phyloP scores from a whole-genome alignment of 208 protist genomes.

The Kentomonas sorsogonicus region DNA sequence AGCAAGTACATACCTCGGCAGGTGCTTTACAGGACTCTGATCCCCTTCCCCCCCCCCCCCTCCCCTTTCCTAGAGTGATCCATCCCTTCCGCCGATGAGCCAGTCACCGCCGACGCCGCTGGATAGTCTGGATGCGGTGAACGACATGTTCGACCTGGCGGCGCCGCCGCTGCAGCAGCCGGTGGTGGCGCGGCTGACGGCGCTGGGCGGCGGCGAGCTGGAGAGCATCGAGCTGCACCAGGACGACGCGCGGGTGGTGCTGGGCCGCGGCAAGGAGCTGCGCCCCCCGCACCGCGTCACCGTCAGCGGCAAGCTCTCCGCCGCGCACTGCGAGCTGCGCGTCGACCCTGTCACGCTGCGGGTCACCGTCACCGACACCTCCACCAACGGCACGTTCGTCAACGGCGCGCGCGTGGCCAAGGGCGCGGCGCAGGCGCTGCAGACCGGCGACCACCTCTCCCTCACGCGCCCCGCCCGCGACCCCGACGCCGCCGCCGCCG shows the following conservation, averaged over 20 bases:
- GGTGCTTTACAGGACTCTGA: too few relatives aligned
- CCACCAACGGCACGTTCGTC: conserved; percentile 77
- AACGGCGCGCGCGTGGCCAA: conserved; percentile 58
- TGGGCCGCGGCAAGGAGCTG: conserved; percentile 76
- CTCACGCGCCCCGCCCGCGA: conserved; percentile 25
- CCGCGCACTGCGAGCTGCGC: conserved; percentile 60
- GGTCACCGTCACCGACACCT: conserved; percentile 53
- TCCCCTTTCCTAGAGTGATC: too few relatives aligned
- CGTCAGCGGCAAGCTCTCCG: conserved; percentile 40
- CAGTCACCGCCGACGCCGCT: conserved; percentile 3
- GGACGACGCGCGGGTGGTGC: conserved; percentile 28
- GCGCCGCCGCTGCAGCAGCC: conserved; percentile 58
- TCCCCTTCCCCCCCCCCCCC: too few relatives aligned
- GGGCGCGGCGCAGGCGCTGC: conserved; percentile 28
- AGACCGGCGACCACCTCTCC: conserved; percentile 45
- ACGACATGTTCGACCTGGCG: conserved; percentile 73
- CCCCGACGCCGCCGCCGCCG: not conserved
- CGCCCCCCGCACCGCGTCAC: conserved; percentile 48
- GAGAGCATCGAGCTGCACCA: conserved; percentile 38
- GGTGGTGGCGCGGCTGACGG: conserved; percentile 69
- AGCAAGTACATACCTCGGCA: too few relatives aligned
- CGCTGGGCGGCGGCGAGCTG: conserved; percentile 11
- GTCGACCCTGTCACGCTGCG: conserved; percentile 50
- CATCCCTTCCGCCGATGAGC: too few relatives aligned
- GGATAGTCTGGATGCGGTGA: conserved; percentile 22